Conservation (phyloP, 2,329 filamentous ascomycete species). For the Neonectria sp. region DNA sequence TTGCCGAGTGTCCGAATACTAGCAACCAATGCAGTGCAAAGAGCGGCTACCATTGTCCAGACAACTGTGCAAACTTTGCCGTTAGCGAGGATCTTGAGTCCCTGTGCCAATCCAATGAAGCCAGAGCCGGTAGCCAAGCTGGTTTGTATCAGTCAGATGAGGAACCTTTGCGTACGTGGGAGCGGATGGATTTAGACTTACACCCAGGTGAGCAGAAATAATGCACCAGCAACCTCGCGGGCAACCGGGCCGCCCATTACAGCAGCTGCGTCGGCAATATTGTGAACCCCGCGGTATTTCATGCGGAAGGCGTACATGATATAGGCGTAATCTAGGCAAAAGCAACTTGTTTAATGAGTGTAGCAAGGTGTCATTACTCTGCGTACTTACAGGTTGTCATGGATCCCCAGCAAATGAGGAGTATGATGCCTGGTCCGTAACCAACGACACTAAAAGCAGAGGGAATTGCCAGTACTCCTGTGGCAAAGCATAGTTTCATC, state of each 20-base stretch:
- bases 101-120: conserved; percentile 44
- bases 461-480: conserved; percentile 47
- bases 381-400: conserved; percentile 42
- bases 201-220: conserved; percentile 46
- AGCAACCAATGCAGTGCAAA: conserved; percentile 46
- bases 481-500: conserved; percentile 43
- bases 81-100: conserved; percentile 40
- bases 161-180: not conserved
- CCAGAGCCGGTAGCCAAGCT: conserved; percentile 43
- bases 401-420: conserved; percentile 39
- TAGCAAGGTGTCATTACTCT: not conserved
- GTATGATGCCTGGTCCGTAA: conserved; percentile 39
- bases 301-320: conserved; percentile 47
- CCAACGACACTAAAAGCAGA: conserved; percentile 43
- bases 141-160: not conserved
- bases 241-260: conserved; percentile 42
- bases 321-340: conserved; percentile 43
- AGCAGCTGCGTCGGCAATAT: conserved; percentile 45
- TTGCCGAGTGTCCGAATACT: conserved; percentile 49
- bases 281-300: conserved; percentile 44
- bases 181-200: conserved; percentile 15
- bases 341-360: not conserved
- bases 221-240: conserved; percentile 38
- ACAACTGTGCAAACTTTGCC: conserved; percentile 40
- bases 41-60: conserved; percentile 44